Conservation (phyloP, 768 basidiomycete species). For the Leucogyrophana mollusca region DNA sequence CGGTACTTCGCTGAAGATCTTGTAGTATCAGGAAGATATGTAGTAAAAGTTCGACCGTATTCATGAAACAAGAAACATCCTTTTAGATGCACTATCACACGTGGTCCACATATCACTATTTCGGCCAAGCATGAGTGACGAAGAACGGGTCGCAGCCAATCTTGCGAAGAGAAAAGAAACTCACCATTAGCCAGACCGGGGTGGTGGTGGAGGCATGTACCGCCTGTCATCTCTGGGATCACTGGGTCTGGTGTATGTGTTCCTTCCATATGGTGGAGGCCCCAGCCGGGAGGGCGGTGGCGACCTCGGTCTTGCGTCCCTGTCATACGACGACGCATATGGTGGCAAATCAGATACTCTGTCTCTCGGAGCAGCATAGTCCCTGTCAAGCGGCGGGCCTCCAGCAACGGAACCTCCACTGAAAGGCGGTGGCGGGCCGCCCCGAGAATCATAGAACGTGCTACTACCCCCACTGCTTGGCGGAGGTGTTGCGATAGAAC, state of each 20-base stretch:
- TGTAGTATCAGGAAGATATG: too few species aligned
- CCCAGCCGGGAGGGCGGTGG: slow-evolving; percentile 24
- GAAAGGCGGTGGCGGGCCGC: slow-evolving; percentile 11
- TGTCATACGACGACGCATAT: slow-evolving; percentile 36
- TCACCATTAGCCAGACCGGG: slow-evolving; percentile 8
- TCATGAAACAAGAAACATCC: too few species aligned
- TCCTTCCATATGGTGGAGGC: slow-evolving; percentile 17
- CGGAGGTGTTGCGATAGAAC: slow-evolving; percentile 21
- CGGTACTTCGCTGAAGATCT: too few species aligned
- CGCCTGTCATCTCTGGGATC: slow-evolving; percentile 36
- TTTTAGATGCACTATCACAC: too few species aligned
- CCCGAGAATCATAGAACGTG: slow-evolving; percentile 32
- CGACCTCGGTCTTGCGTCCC: slow-evolving; percentile 28
- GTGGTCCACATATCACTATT: too few species aligned
- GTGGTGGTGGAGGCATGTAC: slow-evolving; percentile 32
- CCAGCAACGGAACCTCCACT: slow-evolving; percentile 15
- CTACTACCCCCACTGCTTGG: slow-evolving; percentile 21
- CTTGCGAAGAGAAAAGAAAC: too few species aligned
- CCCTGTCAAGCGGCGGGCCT: slow-evolving; percentile 32
- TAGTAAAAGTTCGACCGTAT: too few species aligned
- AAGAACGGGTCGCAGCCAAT: too few species aligned
- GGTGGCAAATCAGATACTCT: slow-evolving; percentile 24
- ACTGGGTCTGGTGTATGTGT: slow-evolving; percentile 9
- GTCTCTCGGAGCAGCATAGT: slow-evolving; percentile 25
- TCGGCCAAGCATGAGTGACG: too few species aligned